Conservation (phyloP, 306 rosid species). For the Abrus pulchellus region DNA sequence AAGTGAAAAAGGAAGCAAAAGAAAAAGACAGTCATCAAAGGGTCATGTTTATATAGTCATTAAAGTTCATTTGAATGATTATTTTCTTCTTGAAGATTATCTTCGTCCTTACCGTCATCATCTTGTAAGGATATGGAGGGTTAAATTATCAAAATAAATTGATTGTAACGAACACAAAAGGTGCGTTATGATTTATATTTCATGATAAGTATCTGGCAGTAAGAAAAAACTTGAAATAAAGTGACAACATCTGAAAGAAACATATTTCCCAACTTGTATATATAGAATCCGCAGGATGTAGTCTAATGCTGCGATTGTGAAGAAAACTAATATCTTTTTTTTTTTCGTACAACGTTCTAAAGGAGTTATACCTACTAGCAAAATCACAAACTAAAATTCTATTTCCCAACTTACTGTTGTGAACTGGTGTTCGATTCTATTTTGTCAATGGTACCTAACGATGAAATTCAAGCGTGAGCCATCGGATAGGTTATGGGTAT, state of each 20-base stretch:
- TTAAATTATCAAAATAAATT: background rate
- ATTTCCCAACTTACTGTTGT: conserved; percentile 11
- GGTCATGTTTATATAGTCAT: conserved; percentile 32
- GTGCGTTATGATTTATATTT: background rate
- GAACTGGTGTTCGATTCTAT: conserved; percentile 11
- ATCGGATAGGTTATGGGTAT: background rate
- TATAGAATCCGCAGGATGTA: background rate
- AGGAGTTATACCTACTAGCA: background rate
- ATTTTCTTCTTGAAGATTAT: conserved; percentile 30
- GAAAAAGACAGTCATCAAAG: conserved; percentile 38
- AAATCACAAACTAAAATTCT: background rate
- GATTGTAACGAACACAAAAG: background rate
- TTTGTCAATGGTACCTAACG: background rate
- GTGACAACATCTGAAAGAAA: background rate
- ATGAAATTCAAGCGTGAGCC: conserved; percentile 10
- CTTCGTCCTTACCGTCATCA: conserved; percentile 16
- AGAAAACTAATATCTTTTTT: conserved; percentile 29
- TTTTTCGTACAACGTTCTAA: background rate
- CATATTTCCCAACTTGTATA: background rate
- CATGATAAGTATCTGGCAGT: background rate
- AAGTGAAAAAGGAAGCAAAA: conserved; percentile 49
- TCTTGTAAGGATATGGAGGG: conserved; percentile 6
- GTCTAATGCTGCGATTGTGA: background rate
- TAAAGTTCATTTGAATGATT: conserved; percentile 40
- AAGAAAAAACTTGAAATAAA: background rate